phyloP scores from a whole-genome alignment of 208 protist species.

The Crithidia mellificae region DNA sequence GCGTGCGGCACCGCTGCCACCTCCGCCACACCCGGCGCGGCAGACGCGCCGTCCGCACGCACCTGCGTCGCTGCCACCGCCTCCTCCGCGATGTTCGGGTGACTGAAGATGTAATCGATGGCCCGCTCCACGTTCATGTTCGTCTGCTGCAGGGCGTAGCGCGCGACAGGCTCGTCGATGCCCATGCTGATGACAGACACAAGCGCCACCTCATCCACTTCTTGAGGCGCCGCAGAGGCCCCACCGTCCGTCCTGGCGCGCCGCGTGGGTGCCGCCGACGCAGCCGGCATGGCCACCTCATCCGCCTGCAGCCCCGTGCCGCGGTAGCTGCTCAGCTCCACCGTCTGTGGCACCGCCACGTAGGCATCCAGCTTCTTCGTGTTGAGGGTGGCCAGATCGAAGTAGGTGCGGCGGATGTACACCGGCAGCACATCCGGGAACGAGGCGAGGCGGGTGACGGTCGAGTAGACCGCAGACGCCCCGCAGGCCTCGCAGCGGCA shows the following conservation, averaged over 20 bases:
- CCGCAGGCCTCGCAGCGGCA: constrained; percentile 75
- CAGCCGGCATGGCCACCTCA: constrained; percentile 71
- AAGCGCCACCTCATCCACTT: constrained; percentile 78
- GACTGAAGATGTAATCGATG: constrained; percentile 96
- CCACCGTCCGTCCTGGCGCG: neutral
- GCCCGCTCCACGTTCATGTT: constrained; percentile 93
- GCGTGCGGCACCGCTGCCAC: constrained; percentile 4
- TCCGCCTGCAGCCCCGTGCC: constrained; percentile 50
- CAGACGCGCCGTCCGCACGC: neutral
- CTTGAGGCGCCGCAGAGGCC: neutral
- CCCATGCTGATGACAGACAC: constrained; percentile 88
- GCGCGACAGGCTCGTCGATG: constrained; percentile 68
- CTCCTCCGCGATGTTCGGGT: constrained; percentile 78
- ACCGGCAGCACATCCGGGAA: constrained; percentile 90
- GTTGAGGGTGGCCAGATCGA: constrained; percentile 63
- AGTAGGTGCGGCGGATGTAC: constrained; percentile 80
- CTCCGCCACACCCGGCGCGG: neutral
- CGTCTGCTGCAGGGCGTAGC: constrained; percentile 85
- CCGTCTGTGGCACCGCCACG: constrained; percentile 75
- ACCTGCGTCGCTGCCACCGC: constrained; percentile 10
- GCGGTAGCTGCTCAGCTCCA: constrained; percentile 66
- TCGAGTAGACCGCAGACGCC: constrained; percentile 49
- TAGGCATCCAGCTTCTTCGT: constrained; percentile 90
- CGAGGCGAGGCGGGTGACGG: constrained; percentile 54
- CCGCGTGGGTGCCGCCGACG: neutral